Base-by-base conservation (phyloP, 371 early-diverging fungal genomes). In the Rhizopus delemar region DNA sequence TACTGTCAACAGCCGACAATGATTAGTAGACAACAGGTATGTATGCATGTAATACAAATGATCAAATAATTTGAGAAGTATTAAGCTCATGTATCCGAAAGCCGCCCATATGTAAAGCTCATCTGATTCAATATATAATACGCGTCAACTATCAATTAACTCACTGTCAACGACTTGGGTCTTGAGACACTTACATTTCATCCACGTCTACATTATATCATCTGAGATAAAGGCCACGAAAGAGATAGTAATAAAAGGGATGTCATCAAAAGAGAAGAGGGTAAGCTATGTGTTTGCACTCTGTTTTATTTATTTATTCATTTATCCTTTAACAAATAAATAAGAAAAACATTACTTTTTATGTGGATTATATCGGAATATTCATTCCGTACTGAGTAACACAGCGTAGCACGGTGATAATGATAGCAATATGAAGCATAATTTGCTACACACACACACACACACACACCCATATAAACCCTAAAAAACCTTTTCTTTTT, bases 241-340 rank as follows among this genome's bases (percentile, higher is more conserved):
- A 12, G 31, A 51, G 36, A 3, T 51, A n/a, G 41, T 41, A 51
- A 50, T 39, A 51, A 28, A 22, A 58, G 7, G 35, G 22, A 22
- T 22, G 22, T 1, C 22, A 22, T 22, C 22, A 22, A 22, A 22
- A 22, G 22, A 22, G 22, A 22, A 22, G 22, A 22, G 22, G 22
- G 2, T 22, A 22, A 22, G 22, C 22, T 22, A 22, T 22, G 22
- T 22, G 22, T 22, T 22, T 22, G 22, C 22, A 22, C 2, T 22
- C 22, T 22, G 22, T 22, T 22, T 22, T 22, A 22, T 15, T 29
- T 53, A 48, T 31, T 51, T 64, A 3, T 64, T 64, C 29, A n/a
- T 64, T 28, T 64, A 64, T 29, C 64, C 64, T 12, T 64, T 64
- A 15, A 15, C 43, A 43, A 43, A 43, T 43, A 8, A 43, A 43